These are phyloP conservation scores for Mycena indigotica DNA, from an alignment of 768 basidiomycete genomes.

Conservation along the genomic window DNA sequence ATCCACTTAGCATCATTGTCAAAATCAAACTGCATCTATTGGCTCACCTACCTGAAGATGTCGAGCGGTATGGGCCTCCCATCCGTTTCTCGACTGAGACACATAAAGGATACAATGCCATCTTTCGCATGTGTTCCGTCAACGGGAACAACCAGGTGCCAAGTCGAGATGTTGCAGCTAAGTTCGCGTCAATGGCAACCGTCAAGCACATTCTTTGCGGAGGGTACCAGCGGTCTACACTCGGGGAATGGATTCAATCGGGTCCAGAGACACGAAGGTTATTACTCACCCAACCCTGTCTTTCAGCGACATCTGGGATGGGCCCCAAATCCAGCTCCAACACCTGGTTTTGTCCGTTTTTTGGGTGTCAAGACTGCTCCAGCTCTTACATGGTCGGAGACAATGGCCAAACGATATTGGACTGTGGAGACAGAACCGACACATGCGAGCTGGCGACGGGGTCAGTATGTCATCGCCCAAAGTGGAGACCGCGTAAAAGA, in stretches of 20 bases:
- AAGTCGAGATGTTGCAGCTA: constrained; percentile 26
- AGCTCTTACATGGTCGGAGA: neutral
- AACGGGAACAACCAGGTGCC: constrained; percentile 32
- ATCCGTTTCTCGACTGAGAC: constrained; percentile 29
- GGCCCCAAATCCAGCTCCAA: neutral
- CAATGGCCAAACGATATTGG: neutral
- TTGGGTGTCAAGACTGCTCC: neutral
- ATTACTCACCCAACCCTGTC: neutral
- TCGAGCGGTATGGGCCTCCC: constrained; percentile 25
- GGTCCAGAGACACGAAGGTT: neutral
- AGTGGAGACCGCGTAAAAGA: neutral
- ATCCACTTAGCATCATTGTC: constrained; percentile 23
- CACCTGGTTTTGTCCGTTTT: neutral
- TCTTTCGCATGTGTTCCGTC: constrained; percentile 28
- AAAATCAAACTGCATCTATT: constrained; percentile 30
- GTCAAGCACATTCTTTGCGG: constrained; percentile 24
- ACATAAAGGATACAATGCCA: constrained; percentile 31
- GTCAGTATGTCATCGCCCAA: neutral
- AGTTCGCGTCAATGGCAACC: constrained; percentile 12
- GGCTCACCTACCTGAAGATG: constrained; percentile 23
- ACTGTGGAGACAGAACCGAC: neutral
- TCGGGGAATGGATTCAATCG: constrained; percentile 10
- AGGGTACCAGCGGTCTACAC: constrained; percentile 17
- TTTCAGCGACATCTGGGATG: constrained; percentile 19
- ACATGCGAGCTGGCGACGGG: neutral